Conservation (phyloP, 192 early-diverging fungal genomes). For the Mortierella antarctica region DNA sequence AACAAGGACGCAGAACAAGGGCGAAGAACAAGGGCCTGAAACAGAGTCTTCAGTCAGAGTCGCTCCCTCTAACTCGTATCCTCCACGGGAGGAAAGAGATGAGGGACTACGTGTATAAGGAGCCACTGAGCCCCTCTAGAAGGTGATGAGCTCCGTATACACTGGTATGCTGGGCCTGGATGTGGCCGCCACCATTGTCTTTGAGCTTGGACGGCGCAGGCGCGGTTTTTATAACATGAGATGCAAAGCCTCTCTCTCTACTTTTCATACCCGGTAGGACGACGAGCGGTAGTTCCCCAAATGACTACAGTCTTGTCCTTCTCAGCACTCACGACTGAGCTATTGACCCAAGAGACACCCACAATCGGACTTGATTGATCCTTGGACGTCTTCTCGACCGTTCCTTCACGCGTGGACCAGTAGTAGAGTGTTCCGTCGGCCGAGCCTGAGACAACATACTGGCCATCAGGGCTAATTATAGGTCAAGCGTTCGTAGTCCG, state of each 20-base stretch:
- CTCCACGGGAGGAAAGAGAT: too few relatives aligned
- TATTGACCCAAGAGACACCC: conserved; percentile 74
- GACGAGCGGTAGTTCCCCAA: conserved; percentile 57
- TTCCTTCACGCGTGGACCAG: conserved; percentile 78
- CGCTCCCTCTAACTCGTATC: too few relatives aligned
- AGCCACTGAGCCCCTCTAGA: too few relatives aligned
- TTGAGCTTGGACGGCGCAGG: too few relatives aligned
- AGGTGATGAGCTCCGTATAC: too few relatives aligned
- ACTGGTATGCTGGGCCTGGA: too few relatives aligned
- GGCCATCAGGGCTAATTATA: conserved; percentile 83
- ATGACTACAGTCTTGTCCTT: conserved; percentile 68
- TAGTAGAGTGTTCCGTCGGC: conserved; percentile 82
- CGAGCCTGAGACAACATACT: conserved; percentile 85
- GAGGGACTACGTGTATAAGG: too few relatives aligned
- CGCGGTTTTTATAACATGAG: too few relatives aligned
- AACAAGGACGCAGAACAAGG: too few relatives aligned
- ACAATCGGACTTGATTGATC: conserved; percentile 81
- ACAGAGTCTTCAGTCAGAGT: too few relatives aligned
- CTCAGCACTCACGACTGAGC: conserved; percentile 78
- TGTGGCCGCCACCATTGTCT: too few relatives aligned
- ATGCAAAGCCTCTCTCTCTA: not conserved
- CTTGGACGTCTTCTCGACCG: conserved; percentile 72
- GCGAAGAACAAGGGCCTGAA: too few relatives aligned
- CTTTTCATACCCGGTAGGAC: conserved; percentile 46
- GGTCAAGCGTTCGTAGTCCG: not conserved